Conservation (phyloP, 2,329 filamentous ascomycete genomes). For the Verticillium longisporum region DNA sequence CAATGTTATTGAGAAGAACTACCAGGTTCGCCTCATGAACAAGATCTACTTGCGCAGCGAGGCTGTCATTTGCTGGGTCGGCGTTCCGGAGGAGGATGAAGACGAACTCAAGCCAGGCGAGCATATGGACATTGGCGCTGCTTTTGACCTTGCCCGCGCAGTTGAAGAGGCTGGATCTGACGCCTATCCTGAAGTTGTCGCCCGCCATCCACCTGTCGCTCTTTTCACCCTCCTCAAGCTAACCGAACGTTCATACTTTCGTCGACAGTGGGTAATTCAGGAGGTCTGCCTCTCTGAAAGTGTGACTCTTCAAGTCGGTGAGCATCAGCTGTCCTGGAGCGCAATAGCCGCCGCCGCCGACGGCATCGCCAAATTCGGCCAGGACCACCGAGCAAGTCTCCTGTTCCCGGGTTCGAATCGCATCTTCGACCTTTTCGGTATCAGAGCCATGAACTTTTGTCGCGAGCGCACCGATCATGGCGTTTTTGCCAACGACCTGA, state of each 20-base stretch:
- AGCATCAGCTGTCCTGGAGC: background rate
- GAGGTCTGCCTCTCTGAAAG: constrained; percentile 13
- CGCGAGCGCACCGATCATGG: background rate
- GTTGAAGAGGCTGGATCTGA: background rate
- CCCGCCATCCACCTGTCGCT: background rate
- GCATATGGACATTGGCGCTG: background rate
- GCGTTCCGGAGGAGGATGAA: constrained; percentile 9
- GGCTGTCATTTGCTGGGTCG: constrained; percentile 19
- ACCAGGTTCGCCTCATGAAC: constrained; percentile 21
- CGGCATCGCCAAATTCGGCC: background rate
- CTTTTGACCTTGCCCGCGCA: background rate
- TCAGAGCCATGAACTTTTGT: background rate
- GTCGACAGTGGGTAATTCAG: constrained; percentile 18
- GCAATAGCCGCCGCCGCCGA: background rate
- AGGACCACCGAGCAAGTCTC: background rate
- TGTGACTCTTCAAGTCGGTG: background rate
- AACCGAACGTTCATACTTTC: constrained; percentile 11
- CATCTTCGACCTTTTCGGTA: background rate
- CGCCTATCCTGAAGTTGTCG: background rate
- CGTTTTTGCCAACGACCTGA: background rate
- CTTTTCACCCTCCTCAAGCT: background rate
- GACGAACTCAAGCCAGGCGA: background rate
- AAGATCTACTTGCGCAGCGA: constrained; percentile 16
- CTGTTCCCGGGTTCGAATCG: background rate
- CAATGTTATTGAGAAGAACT: constrained; percentile 15